Evolutionary conservation across 495 filamentous ascomycete species (phyloP).

Genomic region (Penicillium crystallinum): DNA sequence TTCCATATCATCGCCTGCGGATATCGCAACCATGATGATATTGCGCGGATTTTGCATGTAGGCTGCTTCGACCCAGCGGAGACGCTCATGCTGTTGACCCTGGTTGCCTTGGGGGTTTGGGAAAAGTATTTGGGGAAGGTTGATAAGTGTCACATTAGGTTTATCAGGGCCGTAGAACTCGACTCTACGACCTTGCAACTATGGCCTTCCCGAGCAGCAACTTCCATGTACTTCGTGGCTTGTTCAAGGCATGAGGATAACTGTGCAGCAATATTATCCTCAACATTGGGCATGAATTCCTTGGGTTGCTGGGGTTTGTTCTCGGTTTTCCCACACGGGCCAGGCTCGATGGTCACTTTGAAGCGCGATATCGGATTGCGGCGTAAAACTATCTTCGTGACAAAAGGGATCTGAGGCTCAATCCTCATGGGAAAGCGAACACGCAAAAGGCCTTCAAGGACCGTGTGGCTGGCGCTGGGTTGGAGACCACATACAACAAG

Average conservation of each 20-base stretch:
- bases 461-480: constrained; percentile 56
- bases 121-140: not conserved
- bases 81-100: too few species aligned
- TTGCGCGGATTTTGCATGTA: not conserved
- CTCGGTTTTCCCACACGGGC: too few species aligned
- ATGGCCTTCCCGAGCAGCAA: not conserved
- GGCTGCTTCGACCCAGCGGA: not conserved
- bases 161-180: not conserved
- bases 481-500: constrained; percentile 57
- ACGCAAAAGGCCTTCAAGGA: constrained; percentile 38
- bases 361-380: not conserved
- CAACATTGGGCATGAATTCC: not conserved
- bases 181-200: not conserved
- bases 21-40: not conserved
- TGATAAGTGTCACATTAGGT: not conserved
- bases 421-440: constrained; percentile 28
- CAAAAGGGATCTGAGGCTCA: constrained; percentile 28
- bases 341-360: not conserved
- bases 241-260: not conserved
- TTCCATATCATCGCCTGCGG: not conserved
- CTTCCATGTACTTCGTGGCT: not conserved
- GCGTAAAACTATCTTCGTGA: constrained; percentile 26
- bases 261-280: not conserved
- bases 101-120: not conserved
- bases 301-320: not conserved